Evolutionary conservation across 2,329 filamentous ascomycete species (phyloP), one percentile per base, ranked within the genome.

Genomic region (Rutstroemia sydowiana): DNA sequence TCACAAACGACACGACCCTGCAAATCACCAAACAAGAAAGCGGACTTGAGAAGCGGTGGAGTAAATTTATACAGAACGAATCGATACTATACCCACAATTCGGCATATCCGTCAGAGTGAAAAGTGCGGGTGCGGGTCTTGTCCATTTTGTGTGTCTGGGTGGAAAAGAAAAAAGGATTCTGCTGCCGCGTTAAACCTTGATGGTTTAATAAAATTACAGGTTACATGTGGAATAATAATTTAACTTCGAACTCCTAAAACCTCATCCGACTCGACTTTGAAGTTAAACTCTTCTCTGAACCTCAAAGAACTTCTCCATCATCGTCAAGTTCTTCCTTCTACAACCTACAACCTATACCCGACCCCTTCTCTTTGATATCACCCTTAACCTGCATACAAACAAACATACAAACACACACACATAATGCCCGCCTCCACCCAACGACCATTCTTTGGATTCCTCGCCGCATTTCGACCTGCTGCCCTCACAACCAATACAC

Each of bases 381-480:
- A n/a, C n/a, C n/a, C 36, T 39, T 16, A 39, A 39, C 16, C 16
- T 39, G 10, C 16, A 20, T 18, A 39, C 36, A 9, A 13, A 18
- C 36, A 20, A 18, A 11, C 13, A 48, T 13, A 20, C n/a, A 13
- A 11, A 14, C 18, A 16, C 23, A 20, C 26, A 18, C 28, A 36
- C 16, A 37, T 8, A 52, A 37, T 41, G 43, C 44, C 44, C 20
- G 64, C 65, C 59, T 53, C 64, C 37, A 61, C 60, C 8, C 65
- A 66, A 59, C 57, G 65, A 28, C 64, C 65, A 20, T 67, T 67
- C 57, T 61, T 67, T 51, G 63, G 61, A 51, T 65, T 67, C 58
- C 59, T 67, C 39, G 63, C 64, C 11, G 63, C 64, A n/a, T 67
- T 67, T 55, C 53, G 65, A 34, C 62, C 62, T 8, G 51, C 28